phyloP scores from a whole-genome alignment of 305 asterid species.

The Fraxinus greggii region DNA sequence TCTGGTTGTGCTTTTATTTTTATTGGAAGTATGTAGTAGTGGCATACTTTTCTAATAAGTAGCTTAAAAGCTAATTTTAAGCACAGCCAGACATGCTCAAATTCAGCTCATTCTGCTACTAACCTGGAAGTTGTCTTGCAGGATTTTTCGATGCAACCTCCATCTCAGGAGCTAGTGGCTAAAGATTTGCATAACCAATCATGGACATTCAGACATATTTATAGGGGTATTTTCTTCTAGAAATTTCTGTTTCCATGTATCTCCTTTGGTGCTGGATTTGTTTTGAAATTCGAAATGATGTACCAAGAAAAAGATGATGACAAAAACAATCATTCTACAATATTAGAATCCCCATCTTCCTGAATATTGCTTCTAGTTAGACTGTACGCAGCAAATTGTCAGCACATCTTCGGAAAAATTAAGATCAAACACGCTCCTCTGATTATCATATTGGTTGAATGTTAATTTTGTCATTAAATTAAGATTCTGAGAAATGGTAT shows the following conservation, averaged over 20 bases:
- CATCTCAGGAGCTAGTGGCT: conserved; percentile 85
- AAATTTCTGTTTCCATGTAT: conserved; percentile 1
- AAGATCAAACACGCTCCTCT: not conserved
- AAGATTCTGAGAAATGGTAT: not conserved
- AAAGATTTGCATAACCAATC: conserved; percentile 88
- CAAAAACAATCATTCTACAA: not conserved
- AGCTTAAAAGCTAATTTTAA: not conserved
- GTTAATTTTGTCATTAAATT: not conserved
- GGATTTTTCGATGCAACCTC: conserved; percentile 99
- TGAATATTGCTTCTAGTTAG: not conserved
- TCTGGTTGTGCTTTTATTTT: not conserved
- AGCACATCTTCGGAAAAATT: not conserved
- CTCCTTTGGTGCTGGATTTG: not conserved
- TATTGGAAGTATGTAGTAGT: not conserved
- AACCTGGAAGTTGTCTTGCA: conserved; percentile 26
- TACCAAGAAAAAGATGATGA: not conserved
- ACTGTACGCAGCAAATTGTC: not conserved
- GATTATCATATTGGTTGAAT: not conserved
- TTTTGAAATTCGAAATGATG: not conserved
- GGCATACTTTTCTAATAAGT: not conserved
- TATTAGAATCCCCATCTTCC: not conserved
- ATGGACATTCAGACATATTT: conserved; percentile 94
- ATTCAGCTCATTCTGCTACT: conserved; percentile 23
- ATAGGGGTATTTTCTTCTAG: conserved; percentile 55
- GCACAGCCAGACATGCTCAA: not conserved